phyloP scores from a whole-genome alignment of 805 yeast species.

The Wickerhamomyces tratensis region DNA sequence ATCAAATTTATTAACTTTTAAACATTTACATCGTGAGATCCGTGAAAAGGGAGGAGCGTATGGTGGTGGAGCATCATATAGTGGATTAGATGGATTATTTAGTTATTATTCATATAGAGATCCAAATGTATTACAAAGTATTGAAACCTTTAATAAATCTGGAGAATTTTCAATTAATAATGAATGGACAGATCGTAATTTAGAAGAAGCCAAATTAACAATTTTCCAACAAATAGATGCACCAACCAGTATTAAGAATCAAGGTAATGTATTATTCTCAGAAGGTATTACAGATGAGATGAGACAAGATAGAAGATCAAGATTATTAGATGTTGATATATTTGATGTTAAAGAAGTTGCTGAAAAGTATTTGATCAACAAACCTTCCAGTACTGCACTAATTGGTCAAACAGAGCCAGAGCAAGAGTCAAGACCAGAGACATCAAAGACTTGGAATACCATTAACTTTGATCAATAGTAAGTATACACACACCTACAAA shows the following conservation, averaged over 20 bases:
- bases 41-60: slow-evolving; percentile 97
- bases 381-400: slow-evolving; percentile 27
- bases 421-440: no score
- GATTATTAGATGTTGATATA: slow-evolving; percentile 54
- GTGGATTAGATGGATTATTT: slow-evolving; percentile 71
- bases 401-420: slow-evolving; percentile 25
- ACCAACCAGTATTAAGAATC: slow-evolving; percentile 72
- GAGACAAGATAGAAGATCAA: slow-evolving; percentile 73
- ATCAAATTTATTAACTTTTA: slow-evolving; percentile 72
- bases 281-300: slow-evolving; percentile 68
- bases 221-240: slow-evolving; percentile 90
- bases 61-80: slow-evolving; percentile 89
- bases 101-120: slow-evolving; percentile 88
- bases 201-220: slow-evolving; percentile 84
- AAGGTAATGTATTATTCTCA: slow-evolving; percentile 59
- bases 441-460: slow-evolving; percentile 12
- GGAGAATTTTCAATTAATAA: slow-evolving; percentile 37
- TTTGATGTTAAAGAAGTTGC: slow-evolving; percentile 56
- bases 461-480: slow-evolving; percentile 7
- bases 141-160: slow-evolving; percentile 45
- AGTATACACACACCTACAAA: no score
- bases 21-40: slow-evolving; percentile 77
- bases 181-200: slow-evolving; percentile 51
- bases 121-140: slow-evolving; percentile 72
- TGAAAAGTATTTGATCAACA: slow-evolving; percentile 46